Evolutionary conservation across 2,329 filamentous ascomycete genomes (phyloP).

Genomic region (Colletotrichum tofieldiae): DNA sequence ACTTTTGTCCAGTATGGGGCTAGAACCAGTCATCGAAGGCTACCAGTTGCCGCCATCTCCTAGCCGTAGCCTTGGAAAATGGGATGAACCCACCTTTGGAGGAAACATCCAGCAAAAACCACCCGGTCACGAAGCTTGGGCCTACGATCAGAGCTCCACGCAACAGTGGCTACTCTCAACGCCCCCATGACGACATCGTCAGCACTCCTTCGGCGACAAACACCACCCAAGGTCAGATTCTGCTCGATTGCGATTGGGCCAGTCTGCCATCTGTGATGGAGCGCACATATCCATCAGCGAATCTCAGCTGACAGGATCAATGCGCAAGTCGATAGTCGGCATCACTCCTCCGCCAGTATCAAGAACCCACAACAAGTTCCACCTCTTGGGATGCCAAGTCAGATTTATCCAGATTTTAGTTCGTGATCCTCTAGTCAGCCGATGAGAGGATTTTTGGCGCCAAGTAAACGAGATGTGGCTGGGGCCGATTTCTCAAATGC

Average conservation of each 20-base stretch:
- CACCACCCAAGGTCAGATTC: neutral
- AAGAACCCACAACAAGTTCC: neutral
- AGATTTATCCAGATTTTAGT: neutral
- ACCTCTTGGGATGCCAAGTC: slow-evolving; percentile 7
- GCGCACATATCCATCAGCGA: neutral
- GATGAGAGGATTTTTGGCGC: neutral
- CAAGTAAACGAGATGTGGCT: neutral
- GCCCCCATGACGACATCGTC: slow-evolving; percentile 32
- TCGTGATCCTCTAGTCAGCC: slow-evolving; percentile 7
- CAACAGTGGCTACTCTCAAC: neutral
- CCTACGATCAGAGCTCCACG: neutral
- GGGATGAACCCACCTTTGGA: neutral
- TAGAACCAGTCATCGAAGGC: neutral
- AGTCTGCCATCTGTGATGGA: neutral
- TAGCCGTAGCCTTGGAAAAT: neutral
- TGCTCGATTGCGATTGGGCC: neutral
- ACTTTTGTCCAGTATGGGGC: neutral
- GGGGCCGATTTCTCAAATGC: neutral
- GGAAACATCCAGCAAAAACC: too few species aligned
- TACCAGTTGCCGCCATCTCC: neutral
- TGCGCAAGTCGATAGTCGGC: neutral
- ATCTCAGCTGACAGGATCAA: neutral
- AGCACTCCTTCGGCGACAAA: neutral
- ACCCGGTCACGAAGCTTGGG: slow-evolving; percentile 8
- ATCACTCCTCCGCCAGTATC: neutral